Base-by-base conservation (phyloP, 2,329 filamentous ascomycete species). In the Diaporthe destruens region DNA sequence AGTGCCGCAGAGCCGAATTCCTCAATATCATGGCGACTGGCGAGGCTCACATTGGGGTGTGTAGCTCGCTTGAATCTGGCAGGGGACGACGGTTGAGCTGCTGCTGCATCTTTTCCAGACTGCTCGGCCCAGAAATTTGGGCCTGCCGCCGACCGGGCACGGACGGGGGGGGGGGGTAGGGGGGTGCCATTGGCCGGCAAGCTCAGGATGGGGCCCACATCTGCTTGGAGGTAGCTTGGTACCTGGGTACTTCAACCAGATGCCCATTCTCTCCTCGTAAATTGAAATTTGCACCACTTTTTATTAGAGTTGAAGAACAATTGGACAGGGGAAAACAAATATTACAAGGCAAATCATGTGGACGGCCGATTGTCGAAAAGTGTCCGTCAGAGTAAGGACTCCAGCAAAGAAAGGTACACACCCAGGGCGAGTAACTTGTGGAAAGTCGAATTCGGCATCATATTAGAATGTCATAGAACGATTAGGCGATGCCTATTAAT, bases 1-100 rank as follows among this genome's bases (percentile, higher is more conserved):
- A 85, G 80, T 89, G 84, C 86, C 87, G 87, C 80, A 85, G 81
- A 69, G 83, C 83, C 76, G 84, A 81, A 79, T 85, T 89, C 83
- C 88, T 86, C 76, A 88, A 77, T 78, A 90, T 89, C 89, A 90
- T 91, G 76, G 79, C 47, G 57, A 44, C 32, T 81, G 81, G 79
- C 75, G 77, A 75, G 72, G 77, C 74, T 75, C 75, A 75, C 71
- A 71, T 71, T 67, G 36, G 72, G 44, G 49, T 36, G 54, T 59
- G 63, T 69, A 68, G 68, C 73, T 72, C 56, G 34, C 29, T 42
- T 51, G 29, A 53, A 72, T 29, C 44, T 56, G 57, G 53, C 65
- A 69, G 20, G 36, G 54, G 42, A 25, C 5, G 23, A 14, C 11
- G 36, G 12, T 59, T n/a, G 34, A 54, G 29, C 29, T 29, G 67